phyloP scores from a whole-genome alignment of 2,329 filamentous ascomycete species.

The Fusarium nygamai region DNA sequence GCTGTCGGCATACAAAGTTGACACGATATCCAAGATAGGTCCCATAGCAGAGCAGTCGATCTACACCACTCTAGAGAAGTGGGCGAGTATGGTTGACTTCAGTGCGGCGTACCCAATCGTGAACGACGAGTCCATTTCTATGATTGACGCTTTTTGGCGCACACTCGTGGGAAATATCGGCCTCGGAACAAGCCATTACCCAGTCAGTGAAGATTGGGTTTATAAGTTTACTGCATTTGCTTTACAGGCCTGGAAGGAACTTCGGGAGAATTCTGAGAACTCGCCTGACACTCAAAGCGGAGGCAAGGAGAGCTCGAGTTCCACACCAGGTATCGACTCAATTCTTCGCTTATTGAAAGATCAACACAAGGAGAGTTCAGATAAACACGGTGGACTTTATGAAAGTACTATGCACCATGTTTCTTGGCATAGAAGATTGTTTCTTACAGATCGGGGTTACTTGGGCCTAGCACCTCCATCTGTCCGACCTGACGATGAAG shows the following conservation, averaged over 20 bases:
- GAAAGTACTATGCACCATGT: not conserved
- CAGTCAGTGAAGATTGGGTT: not conserved
- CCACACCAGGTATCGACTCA: not conserved
- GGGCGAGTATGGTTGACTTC: not conserved
- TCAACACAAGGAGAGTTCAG: rapidly evolving
- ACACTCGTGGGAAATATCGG: not conserved
- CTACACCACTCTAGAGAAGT: not conserved
- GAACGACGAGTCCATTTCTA: rapidly evolving
- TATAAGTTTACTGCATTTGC: not conserved
- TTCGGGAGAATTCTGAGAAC: rapidly evolving
- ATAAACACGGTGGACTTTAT: rapidly evolving
- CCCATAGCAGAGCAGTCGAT: not conserved
- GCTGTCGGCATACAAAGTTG: rapidly evolving
- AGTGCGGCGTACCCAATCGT: rapidly evolving
- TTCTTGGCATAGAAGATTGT: not conserved
- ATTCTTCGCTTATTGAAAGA: rapidly evolving
- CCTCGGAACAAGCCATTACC: not conserved
- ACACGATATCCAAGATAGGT: not conserved
- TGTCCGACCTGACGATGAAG: rapidly evolving
- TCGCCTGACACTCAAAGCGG: rapidly evolving
- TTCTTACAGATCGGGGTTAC: not conserved
- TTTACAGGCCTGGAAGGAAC: not conserved
- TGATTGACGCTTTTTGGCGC: not conserved
- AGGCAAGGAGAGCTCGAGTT: not conserved
- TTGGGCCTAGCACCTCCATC: not conserved